Evolutionary conservation across 2,329 filamentous ascomycete species (phyloP), one percentile per base, ranked within the genome.

Genomic region (Diaporthe vaccinii): DNA sequence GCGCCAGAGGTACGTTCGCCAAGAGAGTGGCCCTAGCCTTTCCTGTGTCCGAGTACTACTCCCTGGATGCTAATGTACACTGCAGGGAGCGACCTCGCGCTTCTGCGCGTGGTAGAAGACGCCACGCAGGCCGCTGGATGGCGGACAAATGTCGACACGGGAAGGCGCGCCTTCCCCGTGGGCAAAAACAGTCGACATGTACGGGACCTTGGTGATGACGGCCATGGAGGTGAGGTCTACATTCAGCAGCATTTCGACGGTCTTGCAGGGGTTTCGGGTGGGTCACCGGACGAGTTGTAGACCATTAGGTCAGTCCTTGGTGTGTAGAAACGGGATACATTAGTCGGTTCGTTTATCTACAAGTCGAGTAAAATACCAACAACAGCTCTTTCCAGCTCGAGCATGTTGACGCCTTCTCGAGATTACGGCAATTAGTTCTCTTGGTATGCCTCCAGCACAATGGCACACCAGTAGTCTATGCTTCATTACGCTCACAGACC

Each of bases 171-270:
- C 4, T 76, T 70, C 25, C 75, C 75, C 7, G 41, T 76, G 7
- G 75, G 75, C 2, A 62, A 73, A 20, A 73, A 75, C 41, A 58
- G 62, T n/a, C 73, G 69, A 34, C 74, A 75, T 17, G 73, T 75
- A 8, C 49, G 57, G 34, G 75, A 73, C 57, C 44, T 59, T 15
- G 53, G 9, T 10, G 25, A 74, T 25, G 62, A 51, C 31, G 44
- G 20, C 15, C 25, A 14, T 15, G 44, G 53, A 34, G 55, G 34
- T 20, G 71, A 73, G 20, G 25, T 12, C 3, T 31, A 15, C n/a
- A n/a, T 57, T 17, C 20, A 57, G 25, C 41, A 25, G 28, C 5
- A 49, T 8, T 15, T 41, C n/a, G 20, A 4, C 39, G 44, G 17
- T 5, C 20, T 70, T 15, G 3, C 12, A 7, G 20, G 14, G 17